Evolutionary conservation across 2,329 filamentous ascomycete genomes (phyloP), one percentile per base, ranked within the genome.

Genomic region (Botrytis cinerea): DNA sequence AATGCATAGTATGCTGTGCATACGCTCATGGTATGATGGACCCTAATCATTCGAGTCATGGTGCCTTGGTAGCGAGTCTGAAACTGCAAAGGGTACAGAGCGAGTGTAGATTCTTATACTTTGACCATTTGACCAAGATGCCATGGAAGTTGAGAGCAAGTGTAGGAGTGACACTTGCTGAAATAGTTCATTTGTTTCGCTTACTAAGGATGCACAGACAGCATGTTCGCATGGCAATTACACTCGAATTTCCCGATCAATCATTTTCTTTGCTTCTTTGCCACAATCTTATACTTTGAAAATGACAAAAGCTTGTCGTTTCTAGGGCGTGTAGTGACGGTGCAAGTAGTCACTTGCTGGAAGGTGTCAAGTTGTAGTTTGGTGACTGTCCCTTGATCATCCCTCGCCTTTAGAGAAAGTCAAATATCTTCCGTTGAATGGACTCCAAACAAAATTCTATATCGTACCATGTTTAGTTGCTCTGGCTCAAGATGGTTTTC

Each of bases 191-290:
- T 32, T 45, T 5, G 66, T 43, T 43, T 45, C 25, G 48, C 48
- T 69, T 69, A 69, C n/a, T 54, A 67, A 46, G 22, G 46, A 48
- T 67, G 35, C 64, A 54, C 63, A 67, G 64, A 67, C 61, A 32
- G 61, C 18, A 12, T 64, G 40, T 20, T n/a, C 45, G 35, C 64
- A 14, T 40, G 28, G 35, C 35, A 43, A 54, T 68, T 35, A 38
- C 64, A 35, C 35, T 43, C 25, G 25, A 61, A 40, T 62, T 40
- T 43, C 32, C 25, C 16, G 20, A 54, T 67, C 16, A 54, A 20
- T 46, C 22, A 54, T 67, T n/a, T 67, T 28, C 45, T 43, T 57
- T 69, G 38, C 66, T 57, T 43, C 66, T 43, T 57, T 43, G 18
- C 25, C 18, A 43, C 38, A 57, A 7, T 22, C 51, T 48, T 45